phyloP scores from a whole-genome alignment of 1,139 yeast genomes.

The Saccharomyces uvarum region DNA sequence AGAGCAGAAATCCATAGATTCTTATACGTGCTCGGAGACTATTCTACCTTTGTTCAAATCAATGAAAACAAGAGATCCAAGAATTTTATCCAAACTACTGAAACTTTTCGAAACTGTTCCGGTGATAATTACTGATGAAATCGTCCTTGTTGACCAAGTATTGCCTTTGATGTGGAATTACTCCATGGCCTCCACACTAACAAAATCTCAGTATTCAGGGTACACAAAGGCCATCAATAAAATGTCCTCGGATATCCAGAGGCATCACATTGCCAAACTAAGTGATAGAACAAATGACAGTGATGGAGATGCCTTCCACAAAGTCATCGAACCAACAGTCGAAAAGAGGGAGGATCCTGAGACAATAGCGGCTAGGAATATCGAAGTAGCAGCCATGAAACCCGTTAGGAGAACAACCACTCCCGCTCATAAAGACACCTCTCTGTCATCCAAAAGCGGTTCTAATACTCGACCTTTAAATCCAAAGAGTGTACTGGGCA shows the following conservation, averaged over 20 bases:
- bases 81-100: conserved; percentile 52
- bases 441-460: background rate
- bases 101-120: conserved; percentile 44
- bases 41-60: conserved; percentile 66
- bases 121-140: conserved; percentile 35
- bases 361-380: conserved; percentile 17
- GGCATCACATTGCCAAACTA: conserved; percentile 28
- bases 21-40: conserved; percentile 64
- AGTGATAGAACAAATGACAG: conserved; percentile 17
- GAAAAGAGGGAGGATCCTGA: conserved; percentile 18
- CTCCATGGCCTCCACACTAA: conserved; percentile 41
- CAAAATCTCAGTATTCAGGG: conserved; percentile 36
- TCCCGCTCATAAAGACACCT: background rate
- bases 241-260: conserved; percentile 35
- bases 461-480: background rate
- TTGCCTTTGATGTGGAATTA: conserved; percentile 45
- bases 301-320: conserved; percentile 18
- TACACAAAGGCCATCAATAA: conserved; percentile 35
- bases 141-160: conserved; percentile 37
- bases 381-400: conserved; percentile 21
- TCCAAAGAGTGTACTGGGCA: background rate
- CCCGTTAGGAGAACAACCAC: conserved; percentile 17
- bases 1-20: conserved; percentile 56
- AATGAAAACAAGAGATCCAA: conserved; percentile 70
- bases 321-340: conserved; percentile 20